Evolutionary conservation across 2,329 filamentous ascomycete species (phyloP), one percentile per base, ranked within the genome.

Genomic region (Fusarium verrucosum): DNA sequence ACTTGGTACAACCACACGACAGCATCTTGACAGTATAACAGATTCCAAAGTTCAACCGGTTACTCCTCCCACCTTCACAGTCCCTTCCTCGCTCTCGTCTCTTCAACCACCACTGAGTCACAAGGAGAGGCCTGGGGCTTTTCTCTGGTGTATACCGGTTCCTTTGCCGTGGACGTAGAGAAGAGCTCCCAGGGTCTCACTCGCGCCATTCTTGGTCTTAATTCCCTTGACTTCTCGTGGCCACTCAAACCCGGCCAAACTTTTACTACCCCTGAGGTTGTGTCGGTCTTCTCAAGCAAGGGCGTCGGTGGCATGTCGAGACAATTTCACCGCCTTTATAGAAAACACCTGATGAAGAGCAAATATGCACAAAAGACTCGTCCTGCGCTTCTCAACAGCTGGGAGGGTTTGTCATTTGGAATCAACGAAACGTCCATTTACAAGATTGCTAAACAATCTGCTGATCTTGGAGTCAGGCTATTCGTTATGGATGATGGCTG

Each of bases 401-500:
- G 87, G 87, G 87, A 90, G 67, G 87, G 86, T 0, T 75, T 89
- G 0, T 78, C 79, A 7, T 88, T 87, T 58, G 74, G 87, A 56
- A 85, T 82, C 71, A 86, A 89, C 64, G 77, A 85, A 45, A 82
- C 77, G 5, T 82, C 80, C 1, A 81, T 89, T 35, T 82, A 85
- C 19, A 76, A 78, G 1, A 78, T 89, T 0, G 87, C 87, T 0
- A 70, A 82, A 33, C 81, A 86, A 62, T 81, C 87, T 2, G 85
- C 87, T 0, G 79, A 81, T 3, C 80, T 89, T 1, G 87, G 87
- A 0, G 81, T 85, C 22, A 82, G 84, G 57, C 79, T 90, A 0
- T 87, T 90, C 37, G 87, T 89, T 1, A 82, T 87, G 55, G 87
- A 90, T 38, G 87, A 90, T 47, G 87, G 87, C 4, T 90, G 87